phyloP scores from a whole-genome alignment of 176 grass and related monocot genomes.

The Musa itinerans region DNA sequence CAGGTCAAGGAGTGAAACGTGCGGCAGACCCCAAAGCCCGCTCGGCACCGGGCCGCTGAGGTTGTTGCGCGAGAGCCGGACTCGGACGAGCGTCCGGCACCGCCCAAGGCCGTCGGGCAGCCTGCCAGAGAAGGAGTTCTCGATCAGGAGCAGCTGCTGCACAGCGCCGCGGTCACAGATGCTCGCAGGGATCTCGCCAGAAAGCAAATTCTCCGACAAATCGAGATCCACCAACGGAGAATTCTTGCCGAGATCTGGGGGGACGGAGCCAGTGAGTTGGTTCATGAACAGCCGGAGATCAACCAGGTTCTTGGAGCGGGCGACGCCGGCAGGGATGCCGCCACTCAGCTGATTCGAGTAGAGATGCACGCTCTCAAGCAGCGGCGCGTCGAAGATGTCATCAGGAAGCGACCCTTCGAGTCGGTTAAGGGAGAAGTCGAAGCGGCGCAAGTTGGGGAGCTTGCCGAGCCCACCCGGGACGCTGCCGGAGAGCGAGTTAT shows the following conservation, averaged over 20 bases:
- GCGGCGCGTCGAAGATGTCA: conserved; percentile 60
- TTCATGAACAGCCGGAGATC: conserved; percentile 71
- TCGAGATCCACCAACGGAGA: conserved; percentile 52
- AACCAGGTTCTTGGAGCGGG: conserved; percentile 29
- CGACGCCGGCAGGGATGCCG: conserved; percentile 28
- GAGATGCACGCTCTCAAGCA: conserved; percentile 56
- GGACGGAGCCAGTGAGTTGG: conserved; percentile 50
- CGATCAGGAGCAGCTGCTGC: conserved; percentile 60
- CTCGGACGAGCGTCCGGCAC: conserved; percentile 51
- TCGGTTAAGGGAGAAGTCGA: conserved; percentile 58
- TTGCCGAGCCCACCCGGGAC: conserved; percentile 45
- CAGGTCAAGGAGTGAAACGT: conserved; percentile 63
- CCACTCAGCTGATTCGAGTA: conserved; percentile 52
- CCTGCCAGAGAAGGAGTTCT: conserved; percentile 39
- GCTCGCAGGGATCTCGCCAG: conserved; percentile 55
- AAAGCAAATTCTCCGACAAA: conserved; percentile 51
- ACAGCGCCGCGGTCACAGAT: conserved; percentile 85
- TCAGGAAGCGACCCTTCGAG: conserved; percentile 56
- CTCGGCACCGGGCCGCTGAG: conserved; percentile 52
- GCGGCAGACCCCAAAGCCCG: conserved; percentile 79
- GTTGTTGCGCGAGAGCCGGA: conserved; percentile 53
- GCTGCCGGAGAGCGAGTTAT: conserved; percentile 57
- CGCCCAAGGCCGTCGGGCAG: conserved; percentile 57
- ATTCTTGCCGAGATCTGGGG: conserved; percentile 43
- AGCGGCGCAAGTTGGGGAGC: conserved; percentile 25